phyloP scores from a whole-genome alignment of 768 basidiomycete species.

The Hericium alpestre region DNA sequence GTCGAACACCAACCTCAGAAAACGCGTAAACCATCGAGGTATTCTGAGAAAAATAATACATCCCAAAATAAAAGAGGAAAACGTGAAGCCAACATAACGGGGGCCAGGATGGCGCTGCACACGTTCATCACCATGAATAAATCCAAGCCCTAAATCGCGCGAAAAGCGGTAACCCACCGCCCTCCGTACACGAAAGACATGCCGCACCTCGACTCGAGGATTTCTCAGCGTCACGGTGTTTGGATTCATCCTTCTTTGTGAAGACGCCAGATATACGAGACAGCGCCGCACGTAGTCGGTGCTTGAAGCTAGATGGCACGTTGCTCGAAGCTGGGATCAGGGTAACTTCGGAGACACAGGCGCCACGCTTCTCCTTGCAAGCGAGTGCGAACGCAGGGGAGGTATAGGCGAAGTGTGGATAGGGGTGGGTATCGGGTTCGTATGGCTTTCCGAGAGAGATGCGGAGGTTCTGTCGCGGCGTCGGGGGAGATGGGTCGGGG shows the following conservation, averaged over 20 bases:
- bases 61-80: too few relatives aligned
- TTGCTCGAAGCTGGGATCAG: too few relatives aligned
- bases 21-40: background rate
- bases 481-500: slow-evolving; percentile 1
- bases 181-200: background rate
- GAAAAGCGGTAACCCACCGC: background rate
- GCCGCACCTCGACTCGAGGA: background rate
- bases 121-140: background rate
- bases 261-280: slow-evolving; percentile 3
- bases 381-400: background rate
- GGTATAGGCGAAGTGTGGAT: background rate
- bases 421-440: background rate
- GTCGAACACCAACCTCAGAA: background rate
- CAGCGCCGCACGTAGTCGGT: too few relatives aligned
- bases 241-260: background rate
- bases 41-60: too few relatives aligned
- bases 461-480: slow-evolving; percentile 5
- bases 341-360: too few relatives aligned
- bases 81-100: too few relatives aligned
- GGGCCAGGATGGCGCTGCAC: background rate
- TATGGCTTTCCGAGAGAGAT: slow-evolving; percentile 9
- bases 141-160: background rate
- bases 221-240: background rate
- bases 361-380: too few relatives aligned
- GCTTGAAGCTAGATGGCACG: too few relatives aligned